phyloP scores from a whole-genome alignment of 768 basidiomycete species.

The Myochromella boudieri region DNA sequence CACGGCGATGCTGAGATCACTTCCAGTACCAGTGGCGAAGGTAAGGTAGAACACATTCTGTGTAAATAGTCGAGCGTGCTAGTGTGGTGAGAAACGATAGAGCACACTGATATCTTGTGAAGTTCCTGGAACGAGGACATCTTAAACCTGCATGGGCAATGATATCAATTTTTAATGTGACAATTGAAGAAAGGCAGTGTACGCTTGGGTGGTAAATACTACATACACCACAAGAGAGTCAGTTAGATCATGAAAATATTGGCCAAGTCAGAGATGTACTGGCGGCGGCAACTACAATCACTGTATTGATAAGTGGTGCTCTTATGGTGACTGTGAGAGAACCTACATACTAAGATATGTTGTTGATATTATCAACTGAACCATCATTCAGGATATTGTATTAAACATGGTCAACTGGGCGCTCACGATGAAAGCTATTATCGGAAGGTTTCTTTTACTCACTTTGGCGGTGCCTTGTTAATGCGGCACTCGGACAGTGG shows the following conservation, averaged over 20 bases:
- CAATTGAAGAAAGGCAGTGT: conserved; percentile 15
- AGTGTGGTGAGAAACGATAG: neutral
- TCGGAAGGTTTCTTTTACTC: conserved; percentile 41
- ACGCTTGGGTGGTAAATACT: conserved; percentile 59
- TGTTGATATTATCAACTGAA: conserved; percentile 35
- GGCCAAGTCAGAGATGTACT: conserved; percentile 31
- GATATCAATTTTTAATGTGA: neutral
- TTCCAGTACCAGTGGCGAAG: conserved; percentile 48
- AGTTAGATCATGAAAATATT: conserved; percentile 1
- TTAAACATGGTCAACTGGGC: no score
- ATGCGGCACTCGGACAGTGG: neutral
- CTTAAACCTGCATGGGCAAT: conserved; percentile 36
- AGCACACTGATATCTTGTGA: conserved; percentile 35
- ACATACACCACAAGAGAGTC: no score
- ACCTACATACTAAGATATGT: conserved; percentile 43
- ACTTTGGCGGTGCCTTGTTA: conserved; percentile 28
- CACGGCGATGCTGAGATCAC: conserved; percentile 51
- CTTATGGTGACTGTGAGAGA: no score
- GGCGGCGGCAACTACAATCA: conserved; percentile 33
- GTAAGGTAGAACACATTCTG: conserved; percentile 52
- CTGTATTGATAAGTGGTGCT: no score
- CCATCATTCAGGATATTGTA: neutral
- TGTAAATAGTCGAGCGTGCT: neutral
- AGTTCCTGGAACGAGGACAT: conserved; percentile 36
- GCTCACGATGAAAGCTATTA: conserved; percentile 50